A percentile compares a stretch with the other conserved stretches of the same genome.
Conservation (phyloP, 495 filamentous ascomycete genomes). For the Penicillium herquei region DNA sequence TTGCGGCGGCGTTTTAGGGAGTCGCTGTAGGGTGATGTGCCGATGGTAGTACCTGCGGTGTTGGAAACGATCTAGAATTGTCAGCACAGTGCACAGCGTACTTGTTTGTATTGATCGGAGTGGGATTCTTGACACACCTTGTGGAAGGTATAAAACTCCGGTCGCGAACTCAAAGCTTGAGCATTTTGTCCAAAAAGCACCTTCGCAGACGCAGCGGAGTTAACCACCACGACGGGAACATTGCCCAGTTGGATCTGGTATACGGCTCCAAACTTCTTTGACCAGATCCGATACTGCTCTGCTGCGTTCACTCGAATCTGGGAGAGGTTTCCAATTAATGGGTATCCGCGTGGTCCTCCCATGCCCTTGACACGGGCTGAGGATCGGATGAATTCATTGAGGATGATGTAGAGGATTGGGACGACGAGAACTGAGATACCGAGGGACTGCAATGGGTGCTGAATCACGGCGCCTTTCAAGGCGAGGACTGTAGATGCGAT, state of each 20-base stretch:
- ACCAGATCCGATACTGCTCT: slow-evolving; percentile 59
- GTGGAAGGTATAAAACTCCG: slow-evolving; percentile 65
- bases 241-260: slow-evolving; percentile 67
- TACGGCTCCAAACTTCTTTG: slow-evolving; percentile 54
- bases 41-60: slow-evolving; percentile 65
- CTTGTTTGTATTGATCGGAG: background rate
- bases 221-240: slow-evolving; percentile 59
- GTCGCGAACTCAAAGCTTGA: slow-evolving; percentile 56
- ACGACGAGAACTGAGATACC: slow-evolving; percentile 23
- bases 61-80: slow-evolving; percentile 53
- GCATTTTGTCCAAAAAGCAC: slow-evolving; percentile 58
- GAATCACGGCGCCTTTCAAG: slow-evolving; percentile 19
- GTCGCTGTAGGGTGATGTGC: slow-evolving; percentile 62
- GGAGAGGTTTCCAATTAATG: slow-evolving; percentile 61
- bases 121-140: slow-evolving; percentile 39
- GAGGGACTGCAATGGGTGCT: slow-evolving; percentile 30
- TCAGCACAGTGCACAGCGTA: background rate
- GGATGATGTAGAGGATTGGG: slow-evolving; percentile 45
- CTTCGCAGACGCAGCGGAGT: slow-evolving; percentile 56
- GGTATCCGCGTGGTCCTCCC: slow-evolving; percentile 54
- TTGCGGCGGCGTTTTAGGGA: slow-evolving; percentile 63
- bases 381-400: slow-evolving; percentile 52
- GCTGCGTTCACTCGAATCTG: slow-evolving; percentile 60
- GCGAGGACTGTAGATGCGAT: slow-evolving; percentile 24
- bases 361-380: slow-evolving; percentile 51